A percentile compares a stretch with the other conserved stretches of the same genome.
phyloP scores from a whole-genome alignment of 352 stramenopile genomes.

The Phytopythium litorale region DNA sequence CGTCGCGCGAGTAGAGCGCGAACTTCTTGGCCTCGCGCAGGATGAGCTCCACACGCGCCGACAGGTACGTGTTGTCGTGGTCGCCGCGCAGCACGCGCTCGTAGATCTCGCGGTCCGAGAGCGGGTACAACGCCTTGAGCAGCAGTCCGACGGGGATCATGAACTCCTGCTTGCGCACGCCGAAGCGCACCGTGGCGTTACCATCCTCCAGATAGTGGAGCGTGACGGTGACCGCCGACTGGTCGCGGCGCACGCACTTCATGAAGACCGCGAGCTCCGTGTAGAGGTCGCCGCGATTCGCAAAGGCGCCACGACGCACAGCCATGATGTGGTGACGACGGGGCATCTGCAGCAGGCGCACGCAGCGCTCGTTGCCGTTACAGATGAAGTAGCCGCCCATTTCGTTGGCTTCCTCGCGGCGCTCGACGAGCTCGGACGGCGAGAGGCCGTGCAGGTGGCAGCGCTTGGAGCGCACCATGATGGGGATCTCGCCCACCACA shows the following conservation, averaged over 20 bases:
- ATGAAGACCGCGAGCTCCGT: constrained; percentile 97
- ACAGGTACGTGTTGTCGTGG: constrained; percentile 96
- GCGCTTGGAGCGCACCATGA: constrained; percentile 96
- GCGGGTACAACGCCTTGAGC: constrained; percentile 94
- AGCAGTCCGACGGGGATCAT: constrained; percentile 96
- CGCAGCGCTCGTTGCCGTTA: constrained; percentile 98
- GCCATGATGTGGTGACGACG: constrained; percentile 89
- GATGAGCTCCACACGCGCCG: constrained; percentile 95
- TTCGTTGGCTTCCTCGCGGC: constrained; percentile 94
- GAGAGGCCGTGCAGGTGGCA: constrained; percentile 93
- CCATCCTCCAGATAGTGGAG: constrained; percentile 98
- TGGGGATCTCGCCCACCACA: constrained; percentile 94
- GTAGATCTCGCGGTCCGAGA: constrained; percentile 96
- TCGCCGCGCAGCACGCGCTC: constrained; percentile 94
- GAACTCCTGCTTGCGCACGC: constrained; percentile 98
- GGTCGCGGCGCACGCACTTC: constrained; percentile 94
- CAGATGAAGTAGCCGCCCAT: constrained; percentile 99
- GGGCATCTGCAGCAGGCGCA: constrained; percentile 96
- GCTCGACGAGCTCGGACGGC: constrained; percentile 86
- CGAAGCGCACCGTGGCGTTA: constrained; percentile 95
- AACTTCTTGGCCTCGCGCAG: constrained; percentile 96
- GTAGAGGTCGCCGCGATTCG: constrained; percentile 95
- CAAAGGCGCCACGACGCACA: constrained; percentile 97
- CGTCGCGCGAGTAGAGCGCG: constrained; percentile 82
- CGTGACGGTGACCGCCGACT: constrained; percentile 96